Evolutionary conservation across 163 green algal genomes (phyloP), one percentile per base, ranked within the genome.

Genomic region (Volvox carteri): DNA sequence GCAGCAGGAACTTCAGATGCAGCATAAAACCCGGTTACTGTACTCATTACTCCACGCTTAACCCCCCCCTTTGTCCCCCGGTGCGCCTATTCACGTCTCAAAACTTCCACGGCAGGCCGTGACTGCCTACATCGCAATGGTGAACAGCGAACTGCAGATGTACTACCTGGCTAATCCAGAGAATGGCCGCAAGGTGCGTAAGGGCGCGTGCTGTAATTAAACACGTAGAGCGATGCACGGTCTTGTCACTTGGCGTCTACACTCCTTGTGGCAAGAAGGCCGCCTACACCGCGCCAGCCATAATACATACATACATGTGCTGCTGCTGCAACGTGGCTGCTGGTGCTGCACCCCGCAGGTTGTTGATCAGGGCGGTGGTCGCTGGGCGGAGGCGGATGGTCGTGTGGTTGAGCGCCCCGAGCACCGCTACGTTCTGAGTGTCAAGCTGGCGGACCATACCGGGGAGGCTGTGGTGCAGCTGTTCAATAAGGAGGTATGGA

Each of bases 151-250:
- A 30, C 91, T 97, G 91, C 92, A 78, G 39, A 90, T 99, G 88
- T 98, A 95, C 87, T 99, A 99, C 93, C 85, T 96, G 30, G 96
- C 97, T 56, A 94, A 94, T 92, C 96, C 96, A 30, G 96, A 97
- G 37, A 97, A 95, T 90, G 97, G 97, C 90, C 93, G 94, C 72
- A 99, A 99, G 94, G 97, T 98, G 60, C 28, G 11, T 39, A 72
- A 37, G 60, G 60, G 19, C 23, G 3, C 58, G 58, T 33, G 4
- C 28, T 65, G 54, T 19, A 23, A 65, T 65, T 19, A 19, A 65
- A 65, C 54, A n/a, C n/a, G n/a, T n/a, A n/a, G n/a, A n/a, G n/a
- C n/a, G n/a, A n/a, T n/a, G n/a, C n/a, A n/a, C n/a, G n/a, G n/a
- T n/a, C n/a, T n/a, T n/a, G n/a, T n/a, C n/a, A n/a, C n/a, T n/a